Percentiles rank a stretch among this genome's conserved stretches.
These are phyloP conservation scores for Aspergillus tanneri DNA, from an alignment of 2,329 filamentous ascomycete genomes.

Conservation along the genomic window DNA sequence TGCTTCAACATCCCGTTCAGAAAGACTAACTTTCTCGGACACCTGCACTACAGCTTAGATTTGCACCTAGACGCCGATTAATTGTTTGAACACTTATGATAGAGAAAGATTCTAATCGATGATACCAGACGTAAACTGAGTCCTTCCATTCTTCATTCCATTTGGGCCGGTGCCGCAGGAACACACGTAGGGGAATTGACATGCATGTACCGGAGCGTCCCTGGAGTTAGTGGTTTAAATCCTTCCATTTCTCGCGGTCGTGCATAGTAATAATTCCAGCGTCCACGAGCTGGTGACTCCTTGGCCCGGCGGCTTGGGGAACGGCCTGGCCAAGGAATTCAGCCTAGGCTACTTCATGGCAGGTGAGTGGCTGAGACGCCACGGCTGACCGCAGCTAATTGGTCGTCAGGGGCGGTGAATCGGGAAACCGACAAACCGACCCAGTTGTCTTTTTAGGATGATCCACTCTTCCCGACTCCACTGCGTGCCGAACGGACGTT, in stretches of 20 bases:
- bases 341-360: neutral
- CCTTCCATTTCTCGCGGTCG: neutral
- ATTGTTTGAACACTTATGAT: neutral
- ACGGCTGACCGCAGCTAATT: neutral
- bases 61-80: constrained; percentile 1
- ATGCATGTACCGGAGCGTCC: constrained; percentile 4
- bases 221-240: constrained; percentile 1
- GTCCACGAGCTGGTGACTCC: neutral
- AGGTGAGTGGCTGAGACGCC: neutral
- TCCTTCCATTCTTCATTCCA: constrained; percentile 6
- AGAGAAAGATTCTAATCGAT: neutral
- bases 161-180: constrained; percentile 5
- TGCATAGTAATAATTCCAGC: constrained; percentile 3
- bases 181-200: constrained; percentile 7
- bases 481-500: too few species aligned
- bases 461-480: neutral
- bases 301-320: neutral
- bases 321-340: neutral
- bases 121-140: constrained; percentile 2
- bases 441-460: neutral
- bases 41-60: constrained; percentile 4
- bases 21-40: constrained; percentile 2
- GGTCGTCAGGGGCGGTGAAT: neutral
- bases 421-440: neutral
- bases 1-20: constrained; percentile 5